These are phyloP conservation scores for Fistulinella cinereoalba DNA, from an alignment of 1,284 basidiomycete genomes.

Conservation along the genomic window DNA sequence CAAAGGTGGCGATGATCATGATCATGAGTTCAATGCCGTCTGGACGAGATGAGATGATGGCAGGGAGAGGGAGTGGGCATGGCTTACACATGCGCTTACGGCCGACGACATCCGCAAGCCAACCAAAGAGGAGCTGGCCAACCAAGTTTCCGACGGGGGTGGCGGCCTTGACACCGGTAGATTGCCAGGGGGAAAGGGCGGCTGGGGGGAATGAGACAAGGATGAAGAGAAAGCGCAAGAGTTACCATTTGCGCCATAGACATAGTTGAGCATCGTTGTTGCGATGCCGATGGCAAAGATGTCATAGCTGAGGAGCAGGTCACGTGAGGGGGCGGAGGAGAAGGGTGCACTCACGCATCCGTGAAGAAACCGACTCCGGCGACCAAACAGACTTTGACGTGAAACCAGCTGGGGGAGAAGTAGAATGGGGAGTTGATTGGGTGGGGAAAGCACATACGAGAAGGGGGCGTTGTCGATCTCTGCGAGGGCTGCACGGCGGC, in stretches of 20 bases:
- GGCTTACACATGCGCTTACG: slow-evolving; percentile 39
- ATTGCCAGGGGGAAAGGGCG: slow-evolving; percentile 51
- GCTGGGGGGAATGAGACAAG: background rate
- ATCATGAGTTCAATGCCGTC: slow-evolving; percentile 58
- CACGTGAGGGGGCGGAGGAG: background rate
- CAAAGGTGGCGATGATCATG: slow-evolving; percentile 48
- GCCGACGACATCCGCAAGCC: slow-evolving; percentile 50
- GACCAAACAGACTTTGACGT: slow-evolving; percentile 66
- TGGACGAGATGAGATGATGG: slow-evolving; percentile 24
- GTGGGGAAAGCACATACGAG: slow-evolving; percentile 5
- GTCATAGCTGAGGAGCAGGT: slow-evolving; percentile 47
- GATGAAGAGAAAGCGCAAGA: background rate
- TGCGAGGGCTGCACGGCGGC: slow-evolving; percentile 61
- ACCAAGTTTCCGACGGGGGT: slow-evolving; percentile 59
- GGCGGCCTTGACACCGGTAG: slow-evolving; percentile 74
- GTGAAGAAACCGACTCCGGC: slow-evolving; percentile 81
- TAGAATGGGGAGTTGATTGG: background rate
- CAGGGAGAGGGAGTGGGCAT: background rate
- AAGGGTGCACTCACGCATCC: slow-evolving; percentile 54
- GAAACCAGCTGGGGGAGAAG: slow-evolving; percentile 47
- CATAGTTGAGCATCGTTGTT: slow-evolving; percentile 69
- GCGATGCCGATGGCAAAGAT: slow-evolving; percentile 75
- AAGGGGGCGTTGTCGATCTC: slow-evolving; percentile 73
- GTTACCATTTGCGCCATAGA: slow-evolving; percentile 44
- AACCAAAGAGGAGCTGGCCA: slow-evolving; percentile 57